phyloP scores from a whole-genome alignment of 805 yeast genomes.

The Candida quercuum region DNA sequence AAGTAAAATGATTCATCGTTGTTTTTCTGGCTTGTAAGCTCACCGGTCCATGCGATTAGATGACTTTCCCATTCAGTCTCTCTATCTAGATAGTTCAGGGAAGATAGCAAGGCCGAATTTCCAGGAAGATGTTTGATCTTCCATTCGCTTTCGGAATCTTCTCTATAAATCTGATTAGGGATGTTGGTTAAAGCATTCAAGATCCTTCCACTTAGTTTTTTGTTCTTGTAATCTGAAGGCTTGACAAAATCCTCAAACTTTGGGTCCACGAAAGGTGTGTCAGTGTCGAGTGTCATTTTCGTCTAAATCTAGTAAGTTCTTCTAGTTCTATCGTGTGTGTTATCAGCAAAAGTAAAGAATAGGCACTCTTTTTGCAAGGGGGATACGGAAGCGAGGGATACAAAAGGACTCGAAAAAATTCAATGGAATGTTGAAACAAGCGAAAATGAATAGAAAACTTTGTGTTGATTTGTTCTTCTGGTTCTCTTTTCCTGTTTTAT shows the following conservation, averaged over 20 bases:
- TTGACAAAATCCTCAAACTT: constrained; percentile 16
- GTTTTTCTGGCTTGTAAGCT: constrained; percentile 35
- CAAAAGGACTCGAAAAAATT: too few relatives aligned
- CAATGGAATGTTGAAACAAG: too few relatives aligned
- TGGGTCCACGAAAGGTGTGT: constrained; percentile 6
- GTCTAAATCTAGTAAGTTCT: too few relatives aligned
- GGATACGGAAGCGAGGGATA: too few relatives aligned
- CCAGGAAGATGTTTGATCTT: constrained; percentile 66
- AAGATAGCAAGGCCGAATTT: constrained; percentile 77
- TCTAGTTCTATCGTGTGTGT: too few relatives aligned
- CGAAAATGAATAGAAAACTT: too few relatives aligned
- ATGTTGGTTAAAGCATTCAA: constrained; percentile 62
- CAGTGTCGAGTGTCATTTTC: constrained; percentile 1
- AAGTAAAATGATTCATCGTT: constrained; percentile 57
- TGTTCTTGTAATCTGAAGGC: constrained; percentile 19
- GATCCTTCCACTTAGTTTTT: constrained; percentile 48
- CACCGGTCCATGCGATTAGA: constrained; percentile 95
- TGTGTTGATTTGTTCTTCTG: too few relatives aligned
- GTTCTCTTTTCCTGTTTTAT: too few relatives aligned
- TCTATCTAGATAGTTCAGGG: constrained; percentile 57
- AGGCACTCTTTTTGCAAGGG: too few relatives aligned
- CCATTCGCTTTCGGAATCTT: constrained; percentile 33
- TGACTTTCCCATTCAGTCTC: constrained; percentile 84
- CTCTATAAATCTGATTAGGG: constrained; percentile 54
- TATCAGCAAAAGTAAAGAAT: too few relatives aligned